Conservation (phyloP, 768 basidiomycete species). For the Phylloporus sp. region DNA sequence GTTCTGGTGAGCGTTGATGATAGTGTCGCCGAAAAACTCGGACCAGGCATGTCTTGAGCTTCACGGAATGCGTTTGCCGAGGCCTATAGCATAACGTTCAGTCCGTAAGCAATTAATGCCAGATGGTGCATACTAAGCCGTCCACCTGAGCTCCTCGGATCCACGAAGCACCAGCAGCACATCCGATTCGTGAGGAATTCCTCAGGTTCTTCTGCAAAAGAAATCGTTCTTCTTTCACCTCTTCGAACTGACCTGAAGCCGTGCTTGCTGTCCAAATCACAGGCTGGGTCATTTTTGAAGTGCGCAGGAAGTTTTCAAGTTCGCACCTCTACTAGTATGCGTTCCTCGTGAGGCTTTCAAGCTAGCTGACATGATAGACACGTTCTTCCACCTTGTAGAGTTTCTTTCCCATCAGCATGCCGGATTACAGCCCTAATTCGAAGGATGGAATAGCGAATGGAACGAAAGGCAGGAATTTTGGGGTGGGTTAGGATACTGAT, state of each 20-base stretch:
- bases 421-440: slow-evolving; percentile 7
- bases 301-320: slow-evolving; percentile 8
- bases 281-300: background rate
- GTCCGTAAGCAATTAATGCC: background rate
- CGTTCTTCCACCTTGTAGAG: too few relatives aligned
- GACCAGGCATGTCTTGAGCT: slow-evolving; percentile 65
- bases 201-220: too few relatives aligned
- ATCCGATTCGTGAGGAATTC: slow-evolving; percentile 87
- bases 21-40: too few relatives aligned
- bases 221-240: too few relatives aligned
- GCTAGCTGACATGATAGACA: too few relatives aligned
- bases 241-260: slow-evolving; percentile 66
- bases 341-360: slow-evolving; percentile 71
- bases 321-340: slow-evolving; percentile 73
- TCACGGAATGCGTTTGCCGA: slow-evolving; percentile 59
- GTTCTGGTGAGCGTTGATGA: slow-evolving; percentile 45
- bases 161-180: slow-evolving; percentile 80
- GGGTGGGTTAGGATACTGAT: background rate
- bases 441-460: slow-evolving; percentile 1
- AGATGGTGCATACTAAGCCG: slow-evolving; percentile 38
- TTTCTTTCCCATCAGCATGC: too few relatives aligned
- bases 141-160: slow-evolving; percentile 77
- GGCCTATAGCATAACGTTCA: slow-evolving; percentile 33
- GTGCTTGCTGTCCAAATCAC: slow-evolving; percentile 46
- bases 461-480: background rate